These are phyloP conservation scores for Galerina marginata DNA, from an alignment of 768 basidiomycete species.

Conservation along the genomic window DNA sequence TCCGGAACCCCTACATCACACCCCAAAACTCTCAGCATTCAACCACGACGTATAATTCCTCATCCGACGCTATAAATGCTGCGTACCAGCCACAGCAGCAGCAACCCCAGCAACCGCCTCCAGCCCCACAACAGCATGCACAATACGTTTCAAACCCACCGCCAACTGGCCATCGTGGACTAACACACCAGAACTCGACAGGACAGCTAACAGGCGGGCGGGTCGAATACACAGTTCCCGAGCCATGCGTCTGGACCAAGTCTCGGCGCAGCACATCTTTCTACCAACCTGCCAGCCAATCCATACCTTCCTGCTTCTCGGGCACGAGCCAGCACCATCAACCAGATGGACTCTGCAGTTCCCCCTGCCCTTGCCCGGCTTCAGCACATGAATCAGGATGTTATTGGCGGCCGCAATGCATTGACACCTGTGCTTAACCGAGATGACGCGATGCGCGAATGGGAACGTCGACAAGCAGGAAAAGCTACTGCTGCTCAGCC, in stretches of 20 bases:
- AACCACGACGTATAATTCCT: conserved; percentile 28
- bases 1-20: conserved; percentile 83
- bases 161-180: conserved; percentile 41
- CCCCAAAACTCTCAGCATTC: conserved; percentile 46
- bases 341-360: conserved; percentile 82
- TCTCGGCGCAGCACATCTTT: conserved; percentile 41
- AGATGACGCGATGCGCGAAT: conserved; percentile 94
- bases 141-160: conserved; percentile 44
- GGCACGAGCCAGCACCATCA: conserved; percentile 90
- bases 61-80: conserved; percentile 32
- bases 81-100: conserved; percentile 36
- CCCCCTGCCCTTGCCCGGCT: conserved; percentile 92
- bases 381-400: conserved; percentile 88
- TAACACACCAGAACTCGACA: conserved; percentile 56
- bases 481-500: conserved; percentile 73
- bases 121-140: conserved; percentile 23
- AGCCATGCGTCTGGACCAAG: conserved; percentile 37
- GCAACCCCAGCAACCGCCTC: conserved; percentile 33
- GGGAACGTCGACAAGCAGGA: conserved; percentile 88
- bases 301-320: conserved; percentile 75
- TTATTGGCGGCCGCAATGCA: conserved; percentile 77
- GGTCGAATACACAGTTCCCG: conserved; percentile 38
- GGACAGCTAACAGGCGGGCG: conserved; percentile 46
- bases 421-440: conserved; percentile 93
- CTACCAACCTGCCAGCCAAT: conserved; percentile 63